Conservation (phyloP, 139 green algal genomes). For the Chlamydomonas incerta region DNA sequence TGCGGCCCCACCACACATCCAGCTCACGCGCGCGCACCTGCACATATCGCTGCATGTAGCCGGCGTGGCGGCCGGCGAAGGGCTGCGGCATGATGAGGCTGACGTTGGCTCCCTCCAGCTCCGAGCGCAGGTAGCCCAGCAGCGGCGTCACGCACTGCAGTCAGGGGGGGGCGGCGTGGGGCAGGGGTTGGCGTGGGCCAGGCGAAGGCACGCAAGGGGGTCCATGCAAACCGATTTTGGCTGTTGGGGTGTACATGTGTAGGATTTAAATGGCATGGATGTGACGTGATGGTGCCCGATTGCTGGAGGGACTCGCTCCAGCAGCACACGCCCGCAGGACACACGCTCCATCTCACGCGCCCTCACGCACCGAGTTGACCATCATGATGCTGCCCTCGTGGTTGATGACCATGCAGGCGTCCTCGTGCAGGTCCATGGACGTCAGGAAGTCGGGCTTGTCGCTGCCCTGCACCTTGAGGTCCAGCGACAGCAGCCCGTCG, state of each 20-base stretch:
- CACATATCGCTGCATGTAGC: slow-evolving; percentile 47
- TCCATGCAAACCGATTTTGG: too few relatives aligned
- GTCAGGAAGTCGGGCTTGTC: slow-evolving; percentile 49
- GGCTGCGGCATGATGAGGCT: slow-evolving; percentile 52
- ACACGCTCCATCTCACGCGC: too few relatives aligned
- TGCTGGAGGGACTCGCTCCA: too few relatives aligned
- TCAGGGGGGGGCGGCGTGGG: too few relatives aligned
- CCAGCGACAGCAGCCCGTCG: slow-evolving; percentile 23
- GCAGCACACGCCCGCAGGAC: too few relatives aligned
- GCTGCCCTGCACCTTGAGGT: slow-evolving; percentile 19
- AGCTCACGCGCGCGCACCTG: slow-evolving; percentile 39
- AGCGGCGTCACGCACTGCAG: slow-evolving; percentile 37
- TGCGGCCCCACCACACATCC: too few relatives aligned
- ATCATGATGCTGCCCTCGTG: slow-evolving; percentile 44
- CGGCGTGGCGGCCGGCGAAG: slow-evolving; percentile 41
- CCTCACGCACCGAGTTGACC: not conserved
- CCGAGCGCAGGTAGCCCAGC: slow-evolving; percentile 45
- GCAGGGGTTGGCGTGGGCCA: too few relatives aligned
- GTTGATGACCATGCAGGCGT: slow-evolving; percentile 50
- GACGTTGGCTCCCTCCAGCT: slow-evolving; percentile 50
- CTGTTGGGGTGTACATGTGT: too few relatives aligned
- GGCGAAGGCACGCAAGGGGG: too few relatives aligned
- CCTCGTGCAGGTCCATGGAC: slow-evolving; percentile 48
- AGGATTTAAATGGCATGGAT: too few relatives aligned
- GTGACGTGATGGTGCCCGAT: too few relatives aligned